Base-by-base conservation (phyloP, 2,329 filamentous ascomycete species). In the Calonectria pseudoreteaudii region DNA sequence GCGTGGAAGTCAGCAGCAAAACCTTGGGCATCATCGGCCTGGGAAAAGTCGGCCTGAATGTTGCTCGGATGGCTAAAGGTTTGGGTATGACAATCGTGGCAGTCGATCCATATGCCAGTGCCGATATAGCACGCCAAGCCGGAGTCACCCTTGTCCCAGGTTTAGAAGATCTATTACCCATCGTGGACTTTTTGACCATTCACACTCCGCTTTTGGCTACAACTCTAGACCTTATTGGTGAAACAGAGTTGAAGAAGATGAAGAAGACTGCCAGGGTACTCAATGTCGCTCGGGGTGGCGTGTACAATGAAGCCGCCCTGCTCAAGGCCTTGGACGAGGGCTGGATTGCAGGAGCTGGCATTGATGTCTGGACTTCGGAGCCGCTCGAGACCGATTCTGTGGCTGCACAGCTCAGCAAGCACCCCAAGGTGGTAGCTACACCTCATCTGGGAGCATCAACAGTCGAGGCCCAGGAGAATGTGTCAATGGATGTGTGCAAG, bases 371-470 rank as follows among this genome's bases (percentile, higher is more conserved):
- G 82, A 95, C 93, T 0, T 89, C 90, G 5, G 94, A 97, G 81
- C 94, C 94, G 7, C 92, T 93, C 0, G 81, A 75, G 1, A 77
- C 83, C 4, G 84, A 82, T 41, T 92, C 92, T 2, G 86, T 89
- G 5, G 93, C 94, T 2, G 88, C 88, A 14, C 88, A 87, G 56
- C 86, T 97, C 11, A 90, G 94, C 71, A 87, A 87, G 13, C 94
- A 96, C 78, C 90, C 92, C 0, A 93, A 91, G 76, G 94, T 95
- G 0, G 92, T 96, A 2, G 92, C 92, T 1, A 96, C 94, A 10
- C 94, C 94, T 1, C 94, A 97, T 82, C 87, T 97, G 0, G 94
- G 94, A 10, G 94, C 94, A 0, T 94, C 92, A 0, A 97, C 94
- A 0, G 89, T 94, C 41, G 94, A 97, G 87, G 94, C 94, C 0